phyloP scores from a whole-genome alignment of 257 asterid species.

The Agastache rugosa region DNA sequence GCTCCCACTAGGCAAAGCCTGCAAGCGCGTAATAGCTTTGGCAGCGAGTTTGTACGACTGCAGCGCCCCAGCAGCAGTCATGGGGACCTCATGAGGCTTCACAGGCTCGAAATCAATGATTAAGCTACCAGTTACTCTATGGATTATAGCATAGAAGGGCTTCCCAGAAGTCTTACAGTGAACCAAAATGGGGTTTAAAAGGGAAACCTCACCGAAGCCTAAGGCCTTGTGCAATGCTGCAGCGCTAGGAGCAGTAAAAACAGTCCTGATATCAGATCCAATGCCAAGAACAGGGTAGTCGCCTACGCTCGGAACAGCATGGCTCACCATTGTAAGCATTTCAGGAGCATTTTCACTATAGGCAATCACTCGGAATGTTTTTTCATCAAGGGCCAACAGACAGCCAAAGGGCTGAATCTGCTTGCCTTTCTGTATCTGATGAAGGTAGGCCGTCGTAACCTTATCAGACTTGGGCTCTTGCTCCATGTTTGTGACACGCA shows the following conservation, averaged over 20 bases:
- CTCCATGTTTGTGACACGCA: slow-evolving; percentile 49
- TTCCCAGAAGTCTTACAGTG: slow-evolving; percentile 96
- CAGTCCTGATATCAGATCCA: slow-evolving; percentile 72
- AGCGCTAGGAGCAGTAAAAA: slow-evolving; percentile 85
- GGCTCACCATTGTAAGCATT: slow-evolving; percentile 84
- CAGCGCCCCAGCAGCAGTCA: slow-evolving; percentile 98
- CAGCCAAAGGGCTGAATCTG: slow-evolving; percentile 88
- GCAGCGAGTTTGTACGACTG: slow-evolving; percentile 96
- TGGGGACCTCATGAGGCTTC: slow-evolving; percentile 91
- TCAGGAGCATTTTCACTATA: slow-evolving; percentile 88
- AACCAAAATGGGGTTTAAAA: slow-evolving; percentile 81
- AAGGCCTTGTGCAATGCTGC: slow-evolving; percentile 83
- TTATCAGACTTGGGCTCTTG: slow-evolving; percentile 58
- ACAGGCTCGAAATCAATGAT: slow-evolving; percentile 96
- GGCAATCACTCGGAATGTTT: slow-evolving; percentile 77
- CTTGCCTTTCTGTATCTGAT: slow-evolving; percentile 84
- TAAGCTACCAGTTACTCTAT: slow-evolving; percentile 85
- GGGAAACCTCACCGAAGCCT: slow-evolving; percentile 90
- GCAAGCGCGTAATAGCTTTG: slow-evolving; percentile 89
- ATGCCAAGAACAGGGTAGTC: slow-evolving; percentile 74
- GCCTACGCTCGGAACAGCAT: slow-evolving; percentile 87
- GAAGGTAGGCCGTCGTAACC: slow-evolving; percentile 79
- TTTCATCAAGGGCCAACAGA: slow-evolving; percentile 79
- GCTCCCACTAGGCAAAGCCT: slow-evolving; percentile 92
- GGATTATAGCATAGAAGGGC: slow-evolving; percentile 93